phyloP scores from a whole-genome alignment of 257 asterid species.

The Misopates orontium region DNA sequence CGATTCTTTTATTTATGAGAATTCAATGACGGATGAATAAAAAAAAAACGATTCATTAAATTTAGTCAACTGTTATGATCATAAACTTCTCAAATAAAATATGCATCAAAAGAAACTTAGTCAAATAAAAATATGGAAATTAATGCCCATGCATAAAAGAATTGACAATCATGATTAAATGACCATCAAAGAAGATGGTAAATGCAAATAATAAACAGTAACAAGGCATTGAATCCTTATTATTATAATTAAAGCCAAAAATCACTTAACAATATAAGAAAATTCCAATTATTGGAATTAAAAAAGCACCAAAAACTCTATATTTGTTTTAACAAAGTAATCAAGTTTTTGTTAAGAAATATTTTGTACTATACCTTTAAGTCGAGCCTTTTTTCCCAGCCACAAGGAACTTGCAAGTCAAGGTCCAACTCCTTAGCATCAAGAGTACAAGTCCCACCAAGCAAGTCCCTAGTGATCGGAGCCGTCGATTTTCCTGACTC shows the following conservation, averaged over 20 bases:
- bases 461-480: constrained; percentile 72
- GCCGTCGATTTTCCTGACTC: constrained; percentile 57
- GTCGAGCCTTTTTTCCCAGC: constrained; percentile 89
- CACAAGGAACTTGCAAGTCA: constrained; percentile 79
- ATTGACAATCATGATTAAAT: constrained; percentile 24
- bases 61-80: not conserved
- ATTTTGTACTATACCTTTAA: constrained; percentile 58
- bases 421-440: constrained; percentile 81
- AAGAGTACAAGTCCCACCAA: constrained; percentile 60
- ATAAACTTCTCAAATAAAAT: constrained; percentile 1
- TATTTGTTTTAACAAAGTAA: not conserved
- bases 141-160: constrained; percentile 13
- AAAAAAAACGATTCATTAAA: too few relatives aligned
- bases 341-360: too few relatives aligned
- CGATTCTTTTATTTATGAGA: not conserved
- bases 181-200: constrained; percentile 8
- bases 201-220: not conserved
- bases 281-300: not conserved
- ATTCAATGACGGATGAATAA: not conserved
- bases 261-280: not conserved
- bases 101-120: constrained; percentile 21
- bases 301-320: not conserved
- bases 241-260: not conserved
- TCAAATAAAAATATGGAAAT: constrained; percentile 18
- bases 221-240: not conserved